Evolutionary conservation across 257 asterid genomes (phyloP).

Genomic region (Capsicum chinense): DNA sequence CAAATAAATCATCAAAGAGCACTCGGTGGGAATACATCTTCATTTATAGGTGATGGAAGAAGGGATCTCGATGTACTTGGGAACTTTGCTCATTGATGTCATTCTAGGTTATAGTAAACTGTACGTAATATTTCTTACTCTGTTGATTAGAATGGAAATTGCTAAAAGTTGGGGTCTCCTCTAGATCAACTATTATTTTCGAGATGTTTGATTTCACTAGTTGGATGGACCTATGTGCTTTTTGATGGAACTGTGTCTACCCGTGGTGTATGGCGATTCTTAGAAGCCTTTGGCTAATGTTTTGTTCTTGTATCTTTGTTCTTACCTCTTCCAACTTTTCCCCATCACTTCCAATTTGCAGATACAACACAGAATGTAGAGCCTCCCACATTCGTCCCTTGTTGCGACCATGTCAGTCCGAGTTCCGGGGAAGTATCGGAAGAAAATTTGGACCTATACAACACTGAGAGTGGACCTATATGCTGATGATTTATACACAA

Average conservation of each 20-base stretch:
- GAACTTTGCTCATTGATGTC: neutral
- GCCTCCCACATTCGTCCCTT: neutral
- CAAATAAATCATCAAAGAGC: neutral
- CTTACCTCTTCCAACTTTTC: neutral
- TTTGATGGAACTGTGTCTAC: neutral
- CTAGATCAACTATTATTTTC: neutral
- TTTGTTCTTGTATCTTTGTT: neutral
- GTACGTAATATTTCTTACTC: neutral
- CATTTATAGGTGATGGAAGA: neutral
- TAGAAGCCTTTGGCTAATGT: neutral
- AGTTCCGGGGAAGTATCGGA: neutral
- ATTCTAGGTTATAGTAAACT: slow-evolving; percentile 11
- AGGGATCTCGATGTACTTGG: neutral
- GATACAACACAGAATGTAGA: neutral
- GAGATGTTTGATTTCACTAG: neutral
- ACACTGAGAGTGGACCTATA: too few species aligned
- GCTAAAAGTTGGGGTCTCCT: neutral
- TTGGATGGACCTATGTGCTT: slow-evolving; percentile 3
- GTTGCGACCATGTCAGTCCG: neutral
- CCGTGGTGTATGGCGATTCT: neutral
- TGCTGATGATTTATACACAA: too few species aligned
- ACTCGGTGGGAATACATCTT: neutral
- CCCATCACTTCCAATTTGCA: neutral
- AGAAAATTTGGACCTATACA: neutral
- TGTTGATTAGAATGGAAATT: neutral